A percentile compares a stretch with the other conserved stretches of the same genome.
Conservation (phyloP, 805 yeast genomes). For the Tetrapisispora fleetii region DNA sequence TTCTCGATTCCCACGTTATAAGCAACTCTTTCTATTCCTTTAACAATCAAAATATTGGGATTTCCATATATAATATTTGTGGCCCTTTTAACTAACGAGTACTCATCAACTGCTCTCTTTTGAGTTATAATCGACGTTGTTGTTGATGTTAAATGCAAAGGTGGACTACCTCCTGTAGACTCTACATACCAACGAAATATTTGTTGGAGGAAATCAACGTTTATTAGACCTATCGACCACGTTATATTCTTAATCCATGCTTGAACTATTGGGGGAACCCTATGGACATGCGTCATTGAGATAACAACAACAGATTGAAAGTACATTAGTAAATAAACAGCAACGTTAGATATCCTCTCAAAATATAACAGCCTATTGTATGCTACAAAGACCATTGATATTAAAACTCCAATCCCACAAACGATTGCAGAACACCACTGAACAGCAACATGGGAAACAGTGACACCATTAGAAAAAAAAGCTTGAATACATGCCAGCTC, state of each 20-base stretch:
- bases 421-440: constrained; percentile 92
- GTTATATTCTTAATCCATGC: constrained; percentile 89
- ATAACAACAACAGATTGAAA: constrained; percentile 84
- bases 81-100: constrained; percentile 28
- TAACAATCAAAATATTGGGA: constrained; percentile 49
- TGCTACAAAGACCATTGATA: constrained; percentile 73
- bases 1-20: constrained; percentile 68
- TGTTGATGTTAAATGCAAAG: constrained; percentile 51
- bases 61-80: constrained; percentile 40
- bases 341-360: constrained; percentile 77
- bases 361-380: constrained; percentile 87
- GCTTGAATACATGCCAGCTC: constrained; percentile 67
- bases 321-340: constrained; percentile 73
- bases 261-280: constrained; percentile 84
- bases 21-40: constrained; percentile 84
- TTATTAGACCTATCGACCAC: constrained; percentile 90
- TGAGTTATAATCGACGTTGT: constrained; percentile 68
- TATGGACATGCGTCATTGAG: constrained; percentile 74
- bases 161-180: constrained; percentile 81
- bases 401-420: constrained; percentile 77
- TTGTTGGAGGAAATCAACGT: constrained; percentile 71
- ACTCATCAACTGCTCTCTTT: constrained; percentile 9
- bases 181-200: constrained; percentile 79
- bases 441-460: constrained; percentile 70
- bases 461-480: constrained; percentile 63